Percentiles rank a stretch among this genome's conserved stretches.
Evolutionary conservation across 768 basidiomycete species (phyloP).

Genomic region (Naganishia friedmannii): DNA sequence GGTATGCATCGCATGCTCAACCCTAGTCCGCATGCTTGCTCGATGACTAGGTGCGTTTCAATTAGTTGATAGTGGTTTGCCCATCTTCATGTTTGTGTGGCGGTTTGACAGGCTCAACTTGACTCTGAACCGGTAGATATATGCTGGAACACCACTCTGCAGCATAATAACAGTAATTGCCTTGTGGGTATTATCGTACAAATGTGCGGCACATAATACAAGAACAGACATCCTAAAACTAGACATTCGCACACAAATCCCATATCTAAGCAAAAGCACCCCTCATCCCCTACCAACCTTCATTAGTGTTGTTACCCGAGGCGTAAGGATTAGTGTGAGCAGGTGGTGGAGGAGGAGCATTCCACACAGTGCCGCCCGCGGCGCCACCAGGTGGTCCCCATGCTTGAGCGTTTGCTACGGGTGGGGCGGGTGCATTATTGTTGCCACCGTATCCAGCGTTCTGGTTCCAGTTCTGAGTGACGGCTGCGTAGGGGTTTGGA

Average conservation of each 20-base stretch:
- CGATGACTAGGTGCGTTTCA: no score
- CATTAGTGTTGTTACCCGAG: not conserved
- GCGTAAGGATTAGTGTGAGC: not conserved
- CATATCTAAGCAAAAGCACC: not conserved
- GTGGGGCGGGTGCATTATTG: not conserved
- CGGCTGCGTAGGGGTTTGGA: conserved; percentile 16
- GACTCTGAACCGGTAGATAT: no score
- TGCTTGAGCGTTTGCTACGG: not conserved
- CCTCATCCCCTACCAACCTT: not conserved
- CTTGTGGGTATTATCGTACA: not conserved
- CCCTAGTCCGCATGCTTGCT: no score
- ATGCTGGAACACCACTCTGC: no score
- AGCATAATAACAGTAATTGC: no score
- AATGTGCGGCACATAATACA: conserved; percentile 1
- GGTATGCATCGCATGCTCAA: no score
- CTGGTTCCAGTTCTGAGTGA: conserved; percentile 3
- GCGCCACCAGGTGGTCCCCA: not conserved
- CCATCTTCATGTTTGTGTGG: no score
- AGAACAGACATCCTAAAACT: not conserved
- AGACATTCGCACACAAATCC: not conserved
- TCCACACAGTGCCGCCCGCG: not conserved
- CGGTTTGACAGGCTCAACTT: no score
- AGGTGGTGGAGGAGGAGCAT: not conserved
- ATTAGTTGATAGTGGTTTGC: no score
- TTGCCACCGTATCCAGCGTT: not conserved